phyloP scores from a whole-genome alignment of 371 early-diverging fungal genomes.

The Saksenaea vasiformis region DNA sequence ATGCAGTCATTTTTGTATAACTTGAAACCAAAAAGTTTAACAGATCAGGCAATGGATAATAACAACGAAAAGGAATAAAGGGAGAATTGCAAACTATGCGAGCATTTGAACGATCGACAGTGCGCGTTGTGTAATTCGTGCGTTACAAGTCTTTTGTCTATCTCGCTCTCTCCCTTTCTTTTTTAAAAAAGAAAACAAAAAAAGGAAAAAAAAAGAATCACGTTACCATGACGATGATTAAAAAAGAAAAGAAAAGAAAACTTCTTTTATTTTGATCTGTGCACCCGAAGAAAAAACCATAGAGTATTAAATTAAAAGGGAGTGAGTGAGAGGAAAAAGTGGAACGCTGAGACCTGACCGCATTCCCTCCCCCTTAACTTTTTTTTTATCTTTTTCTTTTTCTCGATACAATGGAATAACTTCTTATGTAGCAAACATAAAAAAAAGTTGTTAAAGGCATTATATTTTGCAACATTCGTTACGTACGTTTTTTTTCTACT shows the following conservation, averaged over 20 bases:
- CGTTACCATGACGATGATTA: background rate
- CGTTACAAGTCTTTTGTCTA: background rate
- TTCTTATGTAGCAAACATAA: too few relatives aligned
- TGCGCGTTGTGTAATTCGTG: background rate
- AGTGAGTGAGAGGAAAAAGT: background rate
- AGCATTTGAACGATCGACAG: background rate
- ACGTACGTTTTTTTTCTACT: too few relatives aligned
- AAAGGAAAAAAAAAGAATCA: background rate
- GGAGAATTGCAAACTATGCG: background rate
- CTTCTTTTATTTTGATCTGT: background rate
- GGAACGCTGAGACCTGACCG: too few relatives aligned
- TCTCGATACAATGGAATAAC: too few relatives aligned
- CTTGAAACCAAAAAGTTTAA: background rate
- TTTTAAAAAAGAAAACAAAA: too few relatives aligned
- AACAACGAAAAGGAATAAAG: background rate
- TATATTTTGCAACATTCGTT: too few relatives aligned
- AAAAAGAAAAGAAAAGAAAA: background rate
- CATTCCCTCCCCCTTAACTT: too few relatives aligned
- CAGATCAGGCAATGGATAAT: background rate
- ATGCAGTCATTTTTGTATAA: conserved; percentile 3
- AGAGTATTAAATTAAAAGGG: background rate
- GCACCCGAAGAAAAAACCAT: background rate
- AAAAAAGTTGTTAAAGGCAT: too few relatives aligned
- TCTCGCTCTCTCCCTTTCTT: background rate
- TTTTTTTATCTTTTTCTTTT: too few relatives aligned